These are phyloP conservation scores for Komagataella mondaviorum DNA, from an alignment of 805 yeast genomes.

Conservation along the genomic window DNA sequence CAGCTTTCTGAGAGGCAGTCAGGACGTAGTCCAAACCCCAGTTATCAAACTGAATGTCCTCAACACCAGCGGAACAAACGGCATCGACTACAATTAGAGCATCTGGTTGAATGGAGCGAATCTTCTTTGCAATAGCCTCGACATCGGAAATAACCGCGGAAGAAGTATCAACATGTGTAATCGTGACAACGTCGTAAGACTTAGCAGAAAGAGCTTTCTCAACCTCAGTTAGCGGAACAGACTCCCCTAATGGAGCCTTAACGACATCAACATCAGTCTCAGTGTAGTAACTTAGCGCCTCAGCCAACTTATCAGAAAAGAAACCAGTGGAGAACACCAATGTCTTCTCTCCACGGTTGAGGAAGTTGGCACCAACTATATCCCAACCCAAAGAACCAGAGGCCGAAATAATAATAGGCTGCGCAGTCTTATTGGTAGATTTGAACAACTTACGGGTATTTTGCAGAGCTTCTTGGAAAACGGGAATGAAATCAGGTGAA, in stretches of 20 bases:
- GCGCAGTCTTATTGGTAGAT: slow-evolving; percentile 52
- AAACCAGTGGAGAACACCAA: slow-evolving; percentile 84
- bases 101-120: slow-evolving; percentile 57
- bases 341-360: slow-evolving; percentile 52
- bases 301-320: slow-evolving; percentile 75
- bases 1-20: slow-evolving; percentile 91
- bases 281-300: slow-evolving; percentile 58
- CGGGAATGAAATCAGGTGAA: slow-evolving; percentile 64
- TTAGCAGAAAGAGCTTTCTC: slow-evolving; percentile 32
- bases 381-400: slow-evolving; percentile 97
- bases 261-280: slow-evolving; percentile 56
- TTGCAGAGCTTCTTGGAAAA: slow-evolving; percentile 56
- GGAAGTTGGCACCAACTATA: slow-evolving; percentile 64
- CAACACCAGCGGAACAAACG: slow-evolving; percentile 90
- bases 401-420: slow-evolving; percentile 74
- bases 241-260: slow-evolving; percentile 62
- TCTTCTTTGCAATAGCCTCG: slow-evolving; percentile 43
- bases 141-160: slow-evolving; percentile 84
- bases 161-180: slow-evolving; percentile 94
- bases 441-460: slow-evolving; percentile 65
- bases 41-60: slow-evolving; percentile 66
- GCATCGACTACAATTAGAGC: slow-evolving; percentile 84
- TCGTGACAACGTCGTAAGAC: slow-evolving; percentile 54
- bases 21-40: slow-evolving; percentile 87
- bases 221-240: slow-evolving; percentile 42